Percentiles rank a stretch among this genome's conserved stretches.
Evolutionary conservation across 352 stramenopile species (phyloP).

Genomic region (Globisporangium irregulare): DNA sequence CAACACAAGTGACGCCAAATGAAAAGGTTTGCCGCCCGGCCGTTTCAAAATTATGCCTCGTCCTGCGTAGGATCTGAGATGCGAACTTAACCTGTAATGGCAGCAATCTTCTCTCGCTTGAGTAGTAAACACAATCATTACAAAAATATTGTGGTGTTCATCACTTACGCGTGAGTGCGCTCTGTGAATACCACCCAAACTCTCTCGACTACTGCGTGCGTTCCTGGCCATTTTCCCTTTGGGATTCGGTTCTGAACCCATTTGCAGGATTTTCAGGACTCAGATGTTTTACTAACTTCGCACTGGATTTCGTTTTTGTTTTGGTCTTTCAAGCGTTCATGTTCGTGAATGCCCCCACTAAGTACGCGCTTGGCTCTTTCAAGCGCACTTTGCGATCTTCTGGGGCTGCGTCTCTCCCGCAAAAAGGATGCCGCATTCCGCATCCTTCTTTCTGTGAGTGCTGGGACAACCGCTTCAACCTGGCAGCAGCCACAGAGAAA

Average conservation of each 20-base stretch:
- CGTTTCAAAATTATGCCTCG: background rate
- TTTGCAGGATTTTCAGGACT: background rate
- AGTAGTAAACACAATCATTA: background rate
- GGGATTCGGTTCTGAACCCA: slow-evolving; percentile 9
- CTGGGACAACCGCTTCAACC: slow-evolving; percentile 15
- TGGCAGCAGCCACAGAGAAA: slow-evolving; percentile 5
- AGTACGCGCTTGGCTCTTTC: background rate
- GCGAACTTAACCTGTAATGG: background rate
- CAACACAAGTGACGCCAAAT: background rate
- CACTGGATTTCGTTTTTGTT: background rate
- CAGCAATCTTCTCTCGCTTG: background rate
- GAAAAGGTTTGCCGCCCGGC: background rate
- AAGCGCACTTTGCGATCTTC: slow-evolving; percentile 16
- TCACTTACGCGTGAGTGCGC: background rate
- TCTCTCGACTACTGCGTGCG: too few relatives aligned
- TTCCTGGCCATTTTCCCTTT: too few relatives aligned
- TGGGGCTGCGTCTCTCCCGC: slow-evolving; percentile 13
- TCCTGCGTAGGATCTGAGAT: background rate
- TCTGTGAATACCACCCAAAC: too few relatives aligned
- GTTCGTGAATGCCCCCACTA: background rate
- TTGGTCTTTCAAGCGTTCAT: background rate
- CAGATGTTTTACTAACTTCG: slow-evolving; percentile 1
- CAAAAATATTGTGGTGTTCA: background rate
- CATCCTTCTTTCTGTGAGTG: slow-evolving; percentile 5
- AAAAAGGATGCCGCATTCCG: background rate